phyloP scores from a whole-genome alignment of 1,284 basidiomycete genomes.

The Lignosus rhinocerotis region DNA sequence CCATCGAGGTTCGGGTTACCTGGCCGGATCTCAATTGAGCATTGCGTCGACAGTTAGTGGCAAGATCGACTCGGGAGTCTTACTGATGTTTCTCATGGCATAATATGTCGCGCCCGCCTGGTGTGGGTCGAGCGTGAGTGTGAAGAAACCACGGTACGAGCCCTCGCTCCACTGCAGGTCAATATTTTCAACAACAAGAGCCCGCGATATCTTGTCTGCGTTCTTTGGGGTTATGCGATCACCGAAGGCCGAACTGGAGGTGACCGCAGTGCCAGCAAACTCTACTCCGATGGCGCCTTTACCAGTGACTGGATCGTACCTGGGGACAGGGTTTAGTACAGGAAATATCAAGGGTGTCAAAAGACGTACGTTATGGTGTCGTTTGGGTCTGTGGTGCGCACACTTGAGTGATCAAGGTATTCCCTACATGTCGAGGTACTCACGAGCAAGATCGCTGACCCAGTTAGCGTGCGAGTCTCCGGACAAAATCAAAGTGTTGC shows the following conservation, averaged over 20 bases:
- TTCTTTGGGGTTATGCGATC: conserved; percentile 39
- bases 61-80: conserved; percentile 24
- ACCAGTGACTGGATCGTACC: conserved; percentile 56
- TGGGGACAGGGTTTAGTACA: conserved; percentile 20
- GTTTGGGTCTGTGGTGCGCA: neutral
- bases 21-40: conserved; percentile 13
- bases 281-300: conserved; percentile 61
- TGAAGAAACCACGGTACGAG: conserved; percentile 64
- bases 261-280: conserved; percentile 68
- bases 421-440: no score
- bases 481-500: conserved; percentile 59
- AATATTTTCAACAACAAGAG: conserved; percentile 46
- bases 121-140: conserved; percentile 46
- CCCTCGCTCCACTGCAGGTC: conserved; percentile 70
- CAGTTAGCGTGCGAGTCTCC: conserved; percentile 71
- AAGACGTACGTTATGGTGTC: neutral
- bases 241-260: conserved; percentile 55
- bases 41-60: neutral
- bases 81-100: conserved; percentile 56
- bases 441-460: conserved; percentile 55
- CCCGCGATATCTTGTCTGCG: conserved; percentile 43
- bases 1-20: conserved; percentile 50
- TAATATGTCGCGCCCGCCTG: conserved; percentile 58
- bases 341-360: neutral
- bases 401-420: no score